Percentiles rank a stretch among this genome's conserved stretches.
Conservation (phyloP, 495 filamentous ascomycete species). For the Penicillium canescens region DNA sequence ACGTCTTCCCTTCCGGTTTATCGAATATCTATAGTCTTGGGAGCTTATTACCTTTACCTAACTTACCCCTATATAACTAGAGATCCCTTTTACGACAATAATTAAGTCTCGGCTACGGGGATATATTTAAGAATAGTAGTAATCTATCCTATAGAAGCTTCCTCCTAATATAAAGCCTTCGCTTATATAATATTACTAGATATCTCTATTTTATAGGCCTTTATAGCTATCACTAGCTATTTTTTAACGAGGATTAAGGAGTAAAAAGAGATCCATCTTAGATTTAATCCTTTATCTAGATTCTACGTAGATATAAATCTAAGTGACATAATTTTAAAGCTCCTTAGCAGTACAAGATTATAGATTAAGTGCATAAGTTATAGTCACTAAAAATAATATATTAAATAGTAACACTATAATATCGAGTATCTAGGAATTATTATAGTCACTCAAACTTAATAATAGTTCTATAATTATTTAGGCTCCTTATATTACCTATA, state of each 20-base stretch:
- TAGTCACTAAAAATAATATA: too few species aligned
- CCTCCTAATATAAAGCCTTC: too few species aligned
- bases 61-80: neutral
- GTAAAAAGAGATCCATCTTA: neutral
- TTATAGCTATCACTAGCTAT: too few species aligned
- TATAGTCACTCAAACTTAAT: neutral
- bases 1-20: neutral
- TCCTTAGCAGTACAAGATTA: too few species aligned
- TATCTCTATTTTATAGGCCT: too few species aligned
- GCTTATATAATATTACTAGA: neutral
- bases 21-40: neutral
- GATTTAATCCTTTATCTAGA: neutral
- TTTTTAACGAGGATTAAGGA: too few species aligned
- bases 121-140: neutral
- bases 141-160: neutral
- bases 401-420: neutral
- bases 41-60: neutral
- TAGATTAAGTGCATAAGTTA: too few species aligned
- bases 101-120: neutral
- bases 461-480: constrained; percentile 1
- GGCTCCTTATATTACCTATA: neutral
- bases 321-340: neutral
- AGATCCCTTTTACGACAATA: neutral
- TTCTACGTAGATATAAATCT: neutral
- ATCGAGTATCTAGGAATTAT: constrained; percentile 3